Evolutionary conservation across 345 rosid species (phyloP).

Genomic region (Mercurialis annua): DNA sequence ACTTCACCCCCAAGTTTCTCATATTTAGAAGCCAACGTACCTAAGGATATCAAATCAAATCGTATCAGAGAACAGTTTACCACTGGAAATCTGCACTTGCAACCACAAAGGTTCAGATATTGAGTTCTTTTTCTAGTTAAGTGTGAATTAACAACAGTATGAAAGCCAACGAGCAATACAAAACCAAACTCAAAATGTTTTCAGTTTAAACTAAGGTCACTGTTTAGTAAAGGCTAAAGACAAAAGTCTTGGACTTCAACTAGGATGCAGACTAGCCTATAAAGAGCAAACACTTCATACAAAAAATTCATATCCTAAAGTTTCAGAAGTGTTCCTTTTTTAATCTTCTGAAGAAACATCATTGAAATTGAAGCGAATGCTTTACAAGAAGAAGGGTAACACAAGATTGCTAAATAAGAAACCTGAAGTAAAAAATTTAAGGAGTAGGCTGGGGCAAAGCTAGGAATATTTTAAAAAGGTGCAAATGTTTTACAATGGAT

Average conservation of each 20-base stretch:
- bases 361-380: too few relatives aligned
- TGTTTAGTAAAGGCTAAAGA: background rate
- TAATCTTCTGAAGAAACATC: too few relatives aligned
- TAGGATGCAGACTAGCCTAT: background rate
- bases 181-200: background rate
- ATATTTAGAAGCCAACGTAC: slow-evolving; percentile 77
- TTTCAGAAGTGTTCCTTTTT: background rate
- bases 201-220: background rate
- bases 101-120: background rate
- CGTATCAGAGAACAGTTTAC: background rate
- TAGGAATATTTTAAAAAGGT: too few relatives aligned
- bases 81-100: background rate
- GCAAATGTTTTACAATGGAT: too few relatives aligned
- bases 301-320: background rate
- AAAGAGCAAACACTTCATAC: background rate
- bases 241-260: background rate
- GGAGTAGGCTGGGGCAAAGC: too few relatives aligned
- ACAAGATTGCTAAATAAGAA: too few relatives aligned
- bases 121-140: background rate
- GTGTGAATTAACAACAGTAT: background rate
- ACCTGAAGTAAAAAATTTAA: too few relatives aligned
- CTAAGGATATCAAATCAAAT: slow-evolving; percentile 25
- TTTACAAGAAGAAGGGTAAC: background rate
- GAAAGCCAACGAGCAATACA: background rate
- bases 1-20: slow-evolving; percentile 92